phyloP scores from a whole-genome alignment of 805 yeast species.

The Metahyphopichia silvanorum region DNA sequence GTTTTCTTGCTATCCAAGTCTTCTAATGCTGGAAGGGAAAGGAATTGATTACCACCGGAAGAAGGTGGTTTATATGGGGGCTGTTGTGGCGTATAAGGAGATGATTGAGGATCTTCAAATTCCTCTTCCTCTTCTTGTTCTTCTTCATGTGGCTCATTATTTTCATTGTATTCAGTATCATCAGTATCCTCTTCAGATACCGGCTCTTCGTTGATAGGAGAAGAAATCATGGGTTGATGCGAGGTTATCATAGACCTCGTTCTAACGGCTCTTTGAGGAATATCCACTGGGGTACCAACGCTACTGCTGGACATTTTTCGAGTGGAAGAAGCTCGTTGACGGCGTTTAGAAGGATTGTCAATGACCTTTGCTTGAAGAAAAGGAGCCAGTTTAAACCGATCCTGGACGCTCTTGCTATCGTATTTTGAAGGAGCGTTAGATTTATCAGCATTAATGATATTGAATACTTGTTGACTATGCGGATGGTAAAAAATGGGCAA shows the following conservation, averaged over 20 bases:
- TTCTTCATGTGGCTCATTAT: slow-evolving; percentile 18
- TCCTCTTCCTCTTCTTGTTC: slow-evolving; percentile 27
- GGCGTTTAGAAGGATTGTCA: slow-evolving; percentile 29
- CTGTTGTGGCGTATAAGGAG: slow-evolving; percentile 41
- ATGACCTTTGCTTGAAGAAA: slow-evolving; percentile 39
- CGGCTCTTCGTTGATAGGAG: slow-evolving; percentile 43
- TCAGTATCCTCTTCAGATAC: slow-evolving; percentile 31
- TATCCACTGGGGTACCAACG: slow-evolving; percentile 1
- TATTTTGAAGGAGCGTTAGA: slow-evolving; percentile 34
- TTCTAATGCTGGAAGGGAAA: slow-evolving; percentile 41
- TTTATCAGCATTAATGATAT: slow-evolving; percentile 41
- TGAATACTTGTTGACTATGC: slow-evolving; percentile 37
- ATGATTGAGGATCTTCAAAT: slow-evolving; percentile 20
- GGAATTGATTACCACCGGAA: slow-evolving; percentile 21
- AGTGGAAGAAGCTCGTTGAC: slow-evolving; percentile 14
- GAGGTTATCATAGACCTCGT: slow-evolving; percentile 42
- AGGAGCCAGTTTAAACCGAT: slow-evolving; percentile 45
- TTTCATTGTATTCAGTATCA: slow-evolving; percentile 26
- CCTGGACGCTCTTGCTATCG: slow-evolving; percentile 39
- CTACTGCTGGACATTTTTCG: neutral
- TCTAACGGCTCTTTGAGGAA: slow-evolving; percentile 38
- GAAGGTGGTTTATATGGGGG: slow-evolving; percentile 29
- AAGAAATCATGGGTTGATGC: slow-evolving; percentile 29
- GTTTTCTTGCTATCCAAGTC: slow-evolving; percentile 42
- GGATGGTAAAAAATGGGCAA: slow-evolving; percentile 39